phyloP scores from a whole-genome alignment of 306 rosid species.

The Prunus armeniaca region DNA sequence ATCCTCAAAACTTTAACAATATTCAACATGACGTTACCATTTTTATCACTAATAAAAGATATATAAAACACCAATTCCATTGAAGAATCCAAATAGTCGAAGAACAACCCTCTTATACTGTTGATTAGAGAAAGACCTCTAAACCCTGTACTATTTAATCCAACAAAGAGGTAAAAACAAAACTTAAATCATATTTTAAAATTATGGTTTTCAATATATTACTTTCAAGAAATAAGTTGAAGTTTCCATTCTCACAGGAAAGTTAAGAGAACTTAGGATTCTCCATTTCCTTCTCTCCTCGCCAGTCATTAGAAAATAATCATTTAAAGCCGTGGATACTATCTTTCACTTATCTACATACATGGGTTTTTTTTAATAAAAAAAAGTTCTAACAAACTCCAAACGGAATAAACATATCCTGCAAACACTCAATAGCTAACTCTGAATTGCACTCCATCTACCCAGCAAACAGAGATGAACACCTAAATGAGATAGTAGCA shows the following conservation, averaged over 20 bases:
- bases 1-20: constrained; percentile 40
- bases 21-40: constrained; percentile 30
- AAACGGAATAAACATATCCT: background rate
- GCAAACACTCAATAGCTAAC: background rate
- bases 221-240: background rate
- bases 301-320: background rate
- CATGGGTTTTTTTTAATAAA: background rate
- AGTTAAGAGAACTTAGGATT: background rate
- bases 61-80: constrained; percentile 6
- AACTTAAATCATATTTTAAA: background rate
- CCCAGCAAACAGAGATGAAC: background rate
- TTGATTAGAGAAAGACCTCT: background rate
- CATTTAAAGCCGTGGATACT: background rate
- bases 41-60: constrained; percentile 11
- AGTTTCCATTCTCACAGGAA: background rate
- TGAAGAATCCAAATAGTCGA: background rate
- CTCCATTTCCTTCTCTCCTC: background rate
- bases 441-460: background rate
- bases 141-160: background rate
- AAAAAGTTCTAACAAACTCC: background rate
- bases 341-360: background rate
- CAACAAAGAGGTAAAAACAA: background rate
- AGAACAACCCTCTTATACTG: background rate
- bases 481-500: background rate
- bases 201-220: background rate